These are phyloP conservation scores for Elaphomyces granulatus DNA, from an alignment of 495 filamentous ascomycete genomes.

Conservation along the genomic window DNA sequence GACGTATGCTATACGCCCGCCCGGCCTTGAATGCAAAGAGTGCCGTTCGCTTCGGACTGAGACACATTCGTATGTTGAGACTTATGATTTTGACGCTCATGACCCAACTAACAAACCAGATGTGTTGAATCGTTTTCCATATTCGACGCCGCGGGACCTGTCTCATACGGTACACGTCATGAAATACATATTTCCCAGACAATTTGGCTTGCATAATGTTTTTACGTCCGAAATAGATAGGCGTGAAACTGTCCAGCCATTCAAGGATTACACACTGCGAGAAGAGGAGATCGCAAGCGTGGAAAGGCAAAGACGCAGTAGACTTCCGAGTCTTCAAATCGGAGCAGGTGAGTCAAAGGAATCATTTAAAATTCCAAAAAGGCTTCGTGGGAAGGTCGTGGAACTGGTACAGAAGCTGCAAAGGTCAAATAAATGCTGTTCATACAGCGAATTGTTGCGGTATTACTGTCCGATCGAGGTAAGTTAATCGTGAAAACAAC, in stretches of 20 bases:
- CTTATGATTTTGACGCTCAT: not conserved
- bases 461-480: slow-evolving; percentile 63
- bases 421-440: slow-evolving; percentile 53
- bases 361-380: slow-evolving; percentile 48
- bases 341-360: slow-evolving; percentile 6
- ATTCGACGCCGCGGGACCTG: slow-evolving; percentile 26
- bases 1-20: slow-evolving; percentile 74
- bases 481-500: too few relatives aligned
- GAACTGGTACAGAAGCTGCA: slow-evolving; percentile 54
- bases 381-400: slow-evolving; percentile 48
- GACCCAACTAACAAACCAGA: slow-evolving; percentile 47
- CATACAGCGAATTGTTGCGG: slow-evolving; percentile 59
- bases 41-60: slow-evolving; percentile 55
- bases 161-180: slow-evolving; percentile 54
- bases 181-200: slow-evolving; percentile 87
- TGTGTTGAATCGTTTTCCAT: slow-evolving; percentile 62
- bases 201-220: slow-evolving; percentile 85
- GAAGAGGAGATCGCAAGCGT: slow-evolving; percentile 61
- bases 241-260: slow-evolving; percentile 48
- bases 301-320: slow-evolving; percentile 6
- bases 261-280: slow-evolving; percentile 70
- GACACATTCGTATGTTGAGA: slow-evolving; percentile 57
- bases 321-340: not conserved
- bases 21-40: slow-evolving; percentile 53
- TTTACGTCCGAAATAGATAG: slow-evolving; percentile 55